These are phyloP conservation scores for Pyricularia sp. DNA, from an alignment of 2,329 filamentous ascomycete genomes.

Conservation along the genomic window DNA sequence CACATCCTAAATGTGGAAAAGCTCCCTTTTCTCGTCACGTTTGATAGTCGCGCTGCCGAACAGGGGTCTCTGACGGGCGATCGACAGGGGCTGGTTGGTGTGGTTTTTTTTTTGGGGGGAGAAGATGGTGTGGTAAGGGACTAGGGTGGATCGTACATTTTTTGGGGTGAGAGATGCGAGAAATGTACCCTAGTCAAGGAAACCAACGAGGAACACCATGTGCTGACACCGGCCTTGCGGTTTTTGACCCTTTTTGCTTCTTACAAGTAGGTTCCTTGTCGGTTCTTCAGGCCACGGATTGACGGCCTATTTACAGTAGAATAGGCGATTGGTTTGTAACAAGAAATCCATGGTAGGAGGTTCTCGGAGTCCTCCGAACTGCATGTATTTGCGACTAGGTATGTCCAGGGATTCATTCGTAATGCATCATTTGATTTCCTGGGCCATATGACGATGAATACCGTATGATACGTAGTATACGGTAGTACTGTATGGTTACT, in stretches of 20 bases:
- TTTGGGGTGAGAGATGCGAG: not conserved
- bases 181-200: not conserved
- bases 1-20: not conserved
- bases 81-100: not conserved
- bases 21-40: not conserved
- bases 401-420: too few relatives aligned
- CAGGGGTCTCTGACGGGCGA: constrained; percentile 4
- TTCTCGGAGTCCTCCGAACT: not conserved
- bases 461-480: not conserved
- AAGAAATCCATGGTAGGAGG: not conserved
- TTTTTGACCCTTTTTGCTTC: not conserved
- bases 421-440: too few relatives aligned
- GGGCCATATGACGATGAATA: too few relatives aligned
- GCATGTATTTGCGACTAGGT: not conserved
- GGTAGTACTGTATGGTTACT: not conserved
- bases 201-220: not conserved
- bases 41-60: constrained; percentile 3
- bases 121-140: not conserved
- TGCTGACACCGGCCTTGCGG: not conserved
- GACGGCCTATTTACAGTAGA: too few relatives aligned
- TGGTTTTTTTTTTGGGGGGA: not conserved
- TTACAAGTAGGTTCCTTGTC: not conserved
- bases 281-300: not conserved
- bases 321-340: not conserved
- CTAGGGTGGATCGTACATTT: not conserved